A percentile compares a stretch with the other conserved stretches of the same genome.
These are phyloP conservation scores for Xylariaceae sp. DNA, from an alignment of 2,329 filamentous ascomycete genomes.

Conservation along the genomic window DNA sequence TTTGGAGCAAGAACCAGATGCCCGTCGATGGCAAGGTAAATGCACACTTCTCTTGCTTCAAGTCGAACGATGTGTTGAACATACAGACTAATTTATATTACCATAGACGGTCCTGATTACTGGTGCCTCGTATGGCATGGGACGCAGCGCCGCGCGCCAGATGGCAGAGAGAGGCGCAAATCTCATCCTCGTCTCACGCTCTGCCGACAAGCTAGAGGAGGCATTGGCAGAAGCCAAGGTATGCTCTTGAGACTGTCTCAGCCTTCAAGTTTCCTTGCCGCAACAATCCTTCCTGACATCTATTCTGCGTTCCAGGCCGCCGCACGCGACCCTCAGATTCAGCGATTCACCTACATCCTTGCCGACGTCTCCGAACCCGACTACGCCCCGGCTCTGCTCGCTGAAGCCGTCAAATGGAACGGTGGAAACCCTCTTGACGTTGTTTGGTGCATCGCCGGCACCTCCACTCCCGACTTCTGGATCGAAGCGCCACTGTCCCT, in stretches of 20 bases:
- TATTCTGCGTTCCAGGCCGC: slow-evolving; percentile 48
- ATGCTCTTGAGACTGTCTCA: not conserved
- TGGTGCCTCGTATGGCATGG: slow-evolving; percentile 91
- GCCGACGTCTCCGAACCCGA: slow-evolving; percentile 73
- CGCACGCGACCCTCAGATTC: slow-evolving; percentile 62
- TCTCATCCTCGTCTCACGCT: slow-evolving; percentile 80
- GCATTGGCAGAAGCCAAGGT: slow-evolving; percentile 54
- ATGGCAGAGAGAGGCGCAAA: slow-evolving; percentile 83
- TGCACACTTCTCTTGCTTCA: not conserved
- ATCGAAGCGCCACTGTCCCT: slow-evolving; percentile 67
- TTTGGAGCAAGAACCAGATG: slow-evolving; percentile 71
- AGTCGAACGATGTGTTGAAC: not conserved
- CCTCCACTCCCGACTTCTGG: slow-evolving; percentile 72
- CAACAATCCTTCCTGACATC: slow-evolving; percentile 11
- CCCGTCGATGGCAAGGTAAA: slow-evolving; percentile 78
- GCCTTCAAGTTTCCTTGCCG: not conserved
- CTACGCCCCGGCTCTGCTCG: slow-evolving; percentile 68
- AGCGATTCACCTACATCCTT: slow-evolving; percentile 80
- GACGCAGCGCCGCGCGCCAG: slow-evolving; percentile 68
- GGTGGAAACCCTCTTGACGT: slow-evolving; percentile 70
- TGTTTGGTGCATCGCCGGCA: slow-evolving; percentile 87
- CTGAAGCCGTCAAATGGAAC: slow-evolving; percentile 78
- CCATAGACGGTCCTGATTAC: slow-evolving; percentile 81
- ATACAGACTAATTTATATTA: not conserved
- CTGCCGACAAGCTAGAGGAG: slow-evolving; percentile 67